A percentile compares a stretch with the other conserved stretches of the same genome.
These are phyloP conservation scores for Fragosphaeria purpurea DNA, from an alignment of 2,329 filamentous ascomycete species.

Conservation along the genomic window DNA sequence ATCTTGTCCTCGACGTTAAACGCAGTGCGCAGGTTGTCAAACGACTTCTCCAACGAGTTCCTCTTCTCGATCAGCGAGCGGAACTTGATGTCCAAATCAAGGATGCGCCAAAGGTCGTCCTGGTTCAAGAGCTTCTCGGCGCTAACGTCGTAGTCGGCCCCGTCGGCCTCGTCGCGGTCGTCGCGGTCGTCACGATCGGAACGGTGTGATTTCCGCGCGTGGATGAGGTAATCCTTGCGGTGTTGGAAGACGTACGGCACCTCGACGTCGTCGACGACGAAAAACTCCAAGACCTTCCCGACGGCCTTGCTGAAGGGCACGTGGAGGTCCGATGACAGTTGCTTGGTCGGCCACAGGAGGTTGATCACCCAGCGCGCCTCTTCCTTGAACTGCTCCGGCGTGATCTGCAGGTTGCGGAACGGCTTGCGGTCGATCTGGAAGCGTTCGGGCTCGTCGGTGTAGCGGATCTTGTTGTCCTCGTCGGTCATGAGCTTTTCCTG, in stretches of 20 bases:
- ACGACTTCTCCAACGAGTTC: constrained; percentile 71
- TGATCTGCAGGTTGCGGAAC: constrained; percentile 73
- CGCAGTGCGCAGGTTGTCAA: constrained; percentile 56
- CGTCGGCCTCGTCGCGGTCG: constrained; percentile 55
- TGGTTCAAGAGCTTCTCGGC: constrained; percentile 87
- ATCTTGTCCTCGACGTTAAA: constrained; percentile 59
- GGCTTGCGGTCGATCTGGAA: constrained; percentile 86
- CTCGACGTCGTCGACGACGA: constrained; percentile 88
- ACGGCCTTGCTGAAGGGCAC: constrained; percentile 81
- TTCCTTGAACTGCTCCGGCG: constrained; percentile 77
- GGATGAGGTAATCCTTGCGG: constrained; percentile 93
- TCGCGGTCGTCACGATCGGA: constrained; percentile 59
- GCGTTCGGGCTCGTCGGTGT: constrained; percentile 82
- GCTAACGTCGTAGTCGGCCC: constrained; percentile 60
- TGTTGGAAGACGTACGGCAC: constrained; percentile 98
- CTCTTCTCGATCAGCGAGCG: constrained; percentile 87
- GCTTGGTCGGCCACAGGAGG: constrained; percentile 81
- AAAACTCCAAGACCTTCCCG: constrained; percentile 86
- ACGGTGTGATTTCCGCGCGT: constrained; percentile 58
- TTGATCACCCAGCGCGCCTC: constrained; percentile 88
- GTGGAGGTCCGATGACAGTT: constrained; percentile 59
- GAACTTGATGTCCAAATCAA: constrained; percentile 93
- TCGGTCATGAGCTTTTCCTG: constrained; percentile 92
- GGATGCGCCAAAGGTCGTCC: constrained; percentile 87
- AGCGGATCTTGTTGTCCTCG: constrained; percentile 82